Evolutionary conservation across 495 filamentous ascomycete species (phyloP).

Genomic region (Physcia stellaris): DNA sequence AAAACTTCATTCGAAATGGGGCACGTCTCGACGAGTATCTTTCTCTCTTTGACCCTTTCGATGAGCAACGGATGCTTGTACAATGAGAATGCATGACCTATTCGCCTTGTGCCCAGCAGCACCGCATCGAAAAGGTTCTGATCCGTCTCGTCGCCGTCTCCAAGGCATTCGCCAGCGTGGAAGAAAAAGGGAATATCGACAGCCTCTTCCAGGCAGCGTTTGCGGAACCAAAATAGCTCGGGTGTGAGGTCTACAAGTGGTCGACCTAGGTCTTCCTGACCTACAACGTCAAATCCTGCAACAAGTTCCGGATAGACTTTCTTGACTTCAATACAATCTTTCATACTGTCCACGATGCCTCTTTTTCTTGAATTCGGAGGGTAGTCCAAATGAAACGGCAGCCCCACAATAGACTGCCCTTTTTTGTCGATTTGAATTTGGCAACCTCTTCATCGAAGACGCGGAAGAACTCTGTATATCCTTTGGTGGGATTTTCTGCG

Average conservation of each 20-base stretch:
- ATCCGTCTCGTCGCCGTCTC: slow-evolving; percentile 62
- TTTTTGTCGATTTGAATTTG: slow-evolving; percentile 54
- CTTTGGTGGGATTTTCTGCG: slow-evolving; percentile 42
- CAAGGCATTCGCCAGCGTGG: slow-evolving; percentile 76
- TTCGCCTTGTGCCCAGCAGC: slow-evolving; percentile 71
- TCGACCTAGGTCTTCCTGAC: slow-evolving; percentile 67
- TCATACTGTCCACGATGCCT: slow-evolving; percentile 65
- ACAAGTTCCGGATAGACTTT: slow-evolving; percentile 63
- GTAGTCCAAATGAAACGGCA: slow-evolving; percentile 80
- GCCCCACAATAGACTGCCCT: slow-evolving; percentile 69
- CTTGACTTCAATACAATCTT: slow-evolving; percentile 71
- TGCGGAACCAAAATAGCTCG: slow-evolving; percentile 84
- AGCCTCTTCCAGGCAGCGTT: slow-evolving; percentile 61
- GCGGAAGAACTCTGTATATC: slow-evolving; percentile 50
- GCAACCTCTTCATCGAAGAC: slow-evolving; percentile 69
- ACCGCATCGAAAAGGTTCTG: slow-evolving; percentile 85
- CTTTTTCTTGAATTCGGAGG: slow-evolving; percentile 47
- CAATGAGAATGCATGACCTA: slow-evolving; percentile 77
- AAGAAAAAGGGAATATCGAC: slow-evolving; percentile 93
- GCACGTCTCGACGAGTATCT: slow-evolving; percentile 76
- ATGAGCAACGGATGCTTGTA: slow-evolving; percentile 86
- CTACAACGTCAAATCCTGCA: slow-evolving; percentile 79
- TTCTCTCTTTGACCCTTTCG: slow-evolving; percentile 73
- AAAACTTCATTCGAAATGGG: slow-evolving; percentile 78
- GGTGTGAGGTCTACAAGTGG: slow-evolving; percentile 65